These are phyloP conservation scores for Pseudonitzschia pungens DNA, from an alignment of 108 stramenopile genomes.

Conservation along the genomic window DNA sequence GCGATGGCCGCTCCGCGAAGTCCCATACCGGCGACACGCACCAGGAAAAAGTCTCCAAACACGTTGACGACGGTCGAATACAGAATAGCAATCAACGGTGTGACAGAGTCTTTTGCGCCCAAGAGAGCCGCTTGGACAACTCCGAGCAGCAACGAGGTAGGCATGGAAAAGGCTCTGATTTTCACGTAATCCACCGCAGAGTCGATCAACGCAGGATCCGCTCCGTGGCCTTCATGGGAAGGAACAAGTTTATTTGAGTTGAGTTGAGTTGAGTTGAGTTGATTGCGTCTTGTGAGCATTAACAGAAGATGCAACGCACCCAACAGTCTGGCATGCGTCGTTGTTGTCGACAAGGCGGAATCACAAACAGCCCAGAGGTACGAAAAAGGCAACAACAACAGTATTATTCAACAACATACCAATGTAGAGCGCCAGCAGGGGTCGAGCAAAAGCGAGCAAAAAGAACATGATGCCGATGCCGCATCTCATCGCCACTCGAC, in stretches of 20 bases:
- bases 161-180: constrained; percentile 84
- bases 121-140: constrained; percentile 79
- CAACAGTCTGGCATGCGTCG: too few species aligned
- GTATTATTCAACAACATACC: constrained; percentile 43
- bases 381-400: too few species aligned
- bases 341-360: too few species aligned
- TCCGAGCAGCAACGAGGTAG: constrained; percentile 73
- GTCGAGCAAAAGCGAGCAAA: constrained; percentile 54
- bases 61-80: constrained; percentile 74
- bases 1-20: constrained; percentile 83
- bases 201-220: constrained; percentile 68
- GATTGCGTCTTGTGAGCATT: too few species aligned
- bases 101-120: constrained; percentile 84
- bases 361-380: too few species aligned
- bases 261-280: neutral
- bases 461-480: constrained; percentile 76
- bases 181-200: constrained; percentile 79
- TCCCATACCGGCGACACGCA: constrained; percentile 64
- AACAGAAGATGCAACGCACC: too few species aligned
- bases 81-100: constrained; percentile 75
- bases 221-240: constrained; percentile 47
- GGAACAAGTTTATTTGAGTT: neutral
- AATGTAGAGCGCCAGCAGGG: constrained; percentile 76
- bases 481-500: constrained; percentile 57
- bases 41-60: constrained; percentile 71